Evolutionary conservation across 169 alveolate species (phyloP), one percentile per base, ranked within the genome.

Genomic region (Cryptosporidium andersoni): DNA sequence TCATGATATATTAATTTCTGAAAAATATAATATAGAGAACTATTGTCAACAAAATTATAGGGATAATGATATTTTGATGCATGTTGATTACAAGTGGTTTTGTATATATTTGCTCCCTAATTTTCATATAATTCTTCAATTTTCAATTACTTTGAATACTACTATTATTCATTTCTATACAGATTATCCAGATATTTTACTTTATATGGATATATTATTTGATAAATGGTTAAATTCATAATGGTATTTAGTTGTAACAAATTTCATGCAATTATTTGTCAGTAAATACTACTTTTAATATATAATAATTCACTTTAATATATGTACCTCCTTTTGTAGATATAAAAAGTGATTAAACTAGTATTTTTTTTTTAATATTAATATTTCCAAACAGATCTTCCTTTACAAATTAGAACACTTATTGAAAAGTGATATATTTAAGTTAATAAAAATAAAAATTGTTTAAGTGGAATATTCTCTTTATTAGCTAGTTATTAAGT

Each of bases 1-100:
- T n/a, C 85, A 74, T 74, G 85, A 74, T 47, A 37, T 74, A 40
- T 47, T 74, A 60, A 74, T 74, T 43, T 11, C n/a, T 11, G 12
- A 68, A 25, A 7, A n/a, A 2, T 39, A 52, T 9, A 74, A 34
- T 14, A 39, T 55, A 14, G 39, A 4, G 7, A 4, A 62, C 1
- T 2, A 53, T 53, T 16, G 1, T 7, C 5, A 9, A 1, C 25
- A 25, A 0, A 25, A 25, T 25, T 25, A 25, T 25, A 25, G 25
- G 25, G 63, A 53, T 5, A 63, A 65, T 0, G 9, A n/a, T 2
- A 34, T 52, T 4, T 9, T 39, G 25, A 37, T 74, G 14, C 2
- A 56, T 45, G 34, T 74, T 1, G 43, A 7, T 39, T 74, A 56
- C 49, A 74, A 62, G 45, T 74, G 85, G 85, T 74, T 74, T 37